These are phyloP conservation scores for Porcisia hertigi DNA, from an alignment of 208 protist genomes.

Conservation along the genomic window DNA sequence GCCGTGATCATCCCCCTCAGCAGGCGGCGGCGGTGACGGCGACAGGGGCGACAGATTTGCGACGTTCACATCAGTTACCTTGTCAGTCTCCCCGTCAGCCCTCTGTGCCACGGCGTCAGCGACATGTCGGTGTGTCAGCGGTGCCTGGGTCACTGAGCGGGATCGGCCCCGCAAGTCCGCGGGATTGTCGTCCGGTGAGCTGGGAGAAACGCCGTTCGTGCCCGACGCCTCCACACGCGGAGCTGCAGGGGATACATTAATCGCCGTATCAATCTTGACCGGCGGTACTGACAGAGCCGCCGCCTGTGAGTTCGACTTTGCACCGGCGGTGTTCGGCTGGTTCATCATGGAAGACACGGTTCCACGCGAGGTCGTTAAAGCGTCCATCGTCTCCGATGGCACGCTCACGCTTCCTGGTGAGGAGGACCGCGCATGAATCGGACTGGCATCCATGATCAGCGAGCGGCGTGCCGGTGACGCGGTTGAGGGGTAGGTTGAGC, in stretches of 20 bases:
- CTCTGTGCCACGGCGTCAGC: neutral
- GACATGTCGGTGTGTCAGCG: constrained; percentile 24
- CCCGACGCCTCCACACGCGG: neutral
- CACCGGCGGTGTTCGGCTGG: neutral
- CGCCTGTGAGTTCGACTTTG: neutral
- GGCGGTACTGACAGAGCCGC: constrained; percentile 9
- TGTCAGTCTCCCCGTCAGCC: no score
- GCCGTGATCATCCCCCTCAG: constrained; percentile 1
- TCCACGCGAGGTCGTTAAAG: constrained; percentile 17
- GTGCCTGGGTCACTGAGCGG: constrained; percentile 28
- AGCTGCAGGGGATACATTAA: neutral
- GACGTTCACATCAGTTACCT: neutral
- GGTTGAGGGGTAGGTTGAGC: constrained; percentile 15
- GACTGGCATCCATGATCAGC: constrained; percentile 24
- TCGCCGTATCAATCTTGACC: constrained; percentile 15
- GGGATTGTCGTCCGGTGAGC: constrained; percentile 3
- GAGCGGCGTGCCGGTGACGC: constrained; percentile 14
- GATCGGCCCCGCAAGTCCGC: constrained; percentile 11
- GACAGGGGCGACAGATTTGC: neutral
- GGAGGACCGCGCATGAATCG: constrained; percentile 7
- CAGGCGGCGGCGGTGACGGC: neutral
- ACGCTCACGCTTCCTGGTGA: constrained; percentile 16
- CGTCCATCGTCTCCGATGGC: constrained; percentile 9
- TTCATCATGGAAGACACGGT: neutral
- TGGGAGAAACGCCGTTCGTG: constrained; percentile 1